phyloP scores from a whole-genome alignment of 768 basidiomycete species.

The Pleurotus ostreatus region DNA sequence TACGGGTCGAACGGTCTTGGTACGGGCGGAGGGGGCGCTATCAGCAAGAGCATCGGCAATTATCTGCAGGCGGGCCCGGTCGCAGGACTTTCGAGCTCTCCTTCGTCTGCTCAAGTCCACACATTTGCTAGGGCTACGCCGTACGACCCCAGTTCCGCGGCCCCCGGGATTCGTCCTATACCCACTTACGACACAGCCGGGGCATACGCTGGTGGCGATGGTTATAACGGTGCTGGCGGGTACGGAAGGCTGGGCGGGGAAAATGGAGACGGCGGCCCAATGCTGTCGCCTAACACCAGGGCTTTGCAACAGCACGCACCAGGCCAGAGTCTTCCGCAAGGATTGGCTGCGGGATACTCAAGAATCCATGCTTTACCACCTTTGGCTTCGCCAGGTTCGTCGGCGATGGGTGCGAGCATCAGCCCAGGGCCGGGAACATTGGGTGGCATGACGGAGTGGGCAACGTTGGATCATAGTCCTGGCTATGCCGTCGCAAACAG shows the following conservation, averaged over 20 bases:
- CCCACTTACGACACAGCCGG: constrained; percentile 7
- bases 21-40: constrained; percentile 3
- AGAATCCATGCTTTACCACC: constrained; percentile 73
- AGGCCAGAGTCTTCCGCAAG: constrained; percentile 87
- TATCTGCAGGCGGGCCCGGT: constrained; percentile 22
- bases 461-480: neutral
- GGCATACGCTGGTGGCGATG: neutral
- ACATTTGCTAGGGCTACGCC: constrained; percentile 37
- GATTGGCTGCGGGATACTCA: constrained; percentile 87
- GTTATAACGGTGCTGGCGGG: neutral
- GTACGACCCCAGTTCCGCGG: constrained; percentile 43
- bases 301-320: constrained; percentile 87
- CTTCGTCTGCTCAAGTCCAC: constrained; percentile 31
- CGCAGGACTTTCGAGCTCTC: constrained; percentile 23
- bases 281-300: constrained; percentile 60
- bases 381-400: constrained; percentile 28
- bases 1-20: constrained; percentile 12
- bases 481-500: neutral
- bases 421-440: constrained; percentile 13
- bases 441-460: constrained; percentile 16
- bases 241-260: too few species aligned
- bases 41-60: constrained; percentile 23
- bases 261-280: constrained; percentile 12
- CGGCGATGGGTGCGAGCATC: constrained; percentile 16
- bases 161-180: constrained; percentile 15